These are phyloP conservation scores for Cornus florida DNA, from an alignment of 148 eudicot genomes.

Conservation along the genomic window DNA sequence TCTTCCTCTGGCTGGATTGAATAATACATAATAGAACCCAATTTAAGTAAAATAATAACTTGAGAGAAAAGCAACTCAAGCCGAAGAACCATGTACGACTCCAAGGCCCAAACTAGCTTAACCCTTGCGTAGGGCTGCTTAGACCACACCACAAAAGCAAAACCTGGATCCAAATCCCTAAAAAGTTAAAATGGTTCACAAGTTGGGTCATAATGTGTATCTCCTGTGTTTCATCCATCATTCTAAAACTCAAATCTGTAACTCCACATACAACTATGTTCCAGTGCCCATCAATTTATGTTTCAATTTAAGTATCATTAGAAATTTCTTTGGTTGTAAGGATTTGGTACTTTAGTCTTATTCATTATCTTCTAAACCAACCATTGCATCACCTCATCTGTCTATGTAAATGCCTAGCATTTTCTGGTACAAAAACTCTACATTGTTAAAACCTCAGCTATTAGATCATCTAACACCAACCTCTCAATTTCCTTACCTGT, in stretches of 20 bases:
- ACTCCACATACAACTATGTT: not conserved
- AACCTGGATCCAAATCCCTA: not conserved
- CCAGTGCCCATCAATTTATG: not conserved
- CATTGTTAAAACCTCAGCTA: slow-evolving; percentile 38
- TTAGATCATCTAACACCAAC: slow-evolving; percentile 63
- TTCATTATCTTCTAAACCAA: slow-evolving; percentile 7
- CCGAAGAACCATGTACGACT: too few relatives aligned
- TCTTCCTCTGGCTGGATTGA: too few relatives aligned
- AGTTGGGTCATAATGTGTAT: too few relatives aligned
- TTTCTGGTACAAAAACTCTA: slow-evolving; percentile 8
- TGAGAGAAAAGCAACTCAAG: too few relatives aligned
- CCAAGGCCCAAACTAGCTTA: not conserved
- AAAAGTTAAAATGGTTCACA: not conserved
- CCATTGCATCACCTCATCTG: not conserved
- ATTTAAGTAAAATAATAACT: too few relatives aligned
- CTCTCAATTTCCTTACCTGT: slow-evolving; percentile 63
- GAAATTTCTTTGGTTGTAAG: not conserved
- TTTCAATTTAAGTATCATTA: not conserved
- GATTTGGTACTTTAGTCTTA: not conserved
- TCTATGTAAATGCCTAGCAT: slow-evolving; percentile 20
- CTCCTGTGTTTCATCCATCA: not conserved
- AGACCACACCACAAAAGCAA: not conserved
- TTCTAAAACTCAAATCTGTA: not conserved
- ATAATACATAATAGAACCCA: too few relatives aligned
- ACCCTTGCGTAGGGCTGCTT: too few relatives aligned